Conservation (phyloP, 108 stramenopile species). For the Fistulifera pelliculosa region DNA sequence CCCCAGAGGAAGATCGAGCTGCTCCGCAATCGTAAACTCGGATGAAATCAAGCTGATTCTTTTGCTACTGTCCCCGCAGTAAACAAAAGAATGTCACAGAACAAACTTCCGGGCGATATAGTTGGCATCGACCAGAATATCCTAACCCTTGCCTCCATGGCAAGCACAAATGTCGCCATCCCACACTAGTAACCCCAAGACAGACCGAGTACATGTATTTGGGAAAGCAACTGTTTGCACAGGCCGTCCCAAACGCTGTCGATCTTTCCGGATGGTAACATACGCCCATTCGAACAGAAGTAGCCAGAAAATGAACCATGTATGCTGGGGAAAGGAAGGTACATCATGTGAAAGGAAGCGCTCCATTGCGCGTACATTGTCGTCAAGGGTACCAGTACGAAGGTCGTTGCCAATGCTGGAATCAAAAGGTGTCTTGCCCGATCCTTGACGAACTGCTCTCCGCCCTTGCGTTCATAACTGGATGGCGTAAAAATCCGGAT, state of each 20-base stretch:
- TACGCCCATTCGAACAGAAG: slow-evolving; percentile 11
- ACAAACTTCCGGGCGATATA: background rate
- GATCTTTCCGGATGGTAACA: background rate
- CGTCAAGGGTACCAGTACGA: background rate
- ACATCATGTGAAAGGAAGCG: background rate
- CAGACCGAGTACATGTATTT: too few species aligned
- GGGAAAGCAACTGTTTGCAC: too few species aligned
- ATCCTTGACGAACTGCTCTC: slow-evolving; percentile 3
- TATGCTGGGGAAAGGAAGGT: slow-evolving; percentile 2
- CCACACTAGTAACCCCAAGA: too few species aligned
- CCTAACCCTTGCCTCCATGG: too few species aligned
- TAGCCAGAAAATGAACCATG: slow-evolving; percentile 9
- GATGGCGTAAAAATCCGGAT: slow-evolving; percentile 2
- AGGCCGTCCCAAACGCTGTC: too few species aligned
- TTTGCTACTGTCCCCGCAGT: slow-evolving; percentile 2
- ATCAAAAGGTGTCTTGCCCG: background rate
- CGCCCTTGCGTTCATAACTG: slow-evolving; percentile 2
- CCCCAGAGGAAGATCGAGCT: background rate
- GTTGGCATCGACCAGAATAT: background rate
- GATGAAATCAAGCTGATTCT: background rate
- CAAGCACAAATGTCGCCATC: too few species aligned
- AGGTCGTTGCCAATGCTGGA: slow-evolving; percentile 3
- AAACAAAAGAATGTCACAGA: slow-evolving; percentile 8
- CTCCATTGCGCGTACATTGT: background rate
- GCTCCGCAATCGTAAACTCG: background rate